Conservation (phyloP, 306 rosid species). For the Sesbania bispinosa region DNA sequence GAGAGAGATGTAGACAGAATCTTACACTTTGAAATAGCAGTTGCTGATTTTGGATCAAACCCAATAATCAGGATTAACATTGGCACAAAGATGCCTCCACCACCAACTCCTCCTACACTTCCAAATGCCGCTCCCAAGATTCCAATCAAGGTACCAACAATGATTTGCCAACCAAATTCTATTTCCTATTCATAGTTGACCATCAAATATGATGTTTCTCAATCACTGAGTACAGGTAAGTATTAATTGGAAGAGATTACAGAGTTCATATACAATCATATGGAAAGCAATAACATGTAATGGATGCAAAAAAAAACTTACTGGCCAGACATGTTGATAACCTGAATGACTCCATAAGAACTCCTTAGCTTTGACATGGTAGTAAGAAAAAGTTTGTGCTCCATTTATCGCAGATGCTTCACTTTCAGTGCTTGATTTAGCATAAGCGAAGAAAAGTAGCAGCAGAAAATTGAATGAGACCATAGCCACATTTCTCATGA, state of each 20-base stretch:
- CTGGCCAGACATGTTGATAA: conserved; percentile 75
- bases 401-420: conserved; percentile 33
- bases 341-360: conserved; percentile 57
- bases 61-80: conserved; percentile 76
- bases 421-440: conserved; percentile 37
- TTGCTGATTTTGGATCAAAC: conserved; percentile 81
- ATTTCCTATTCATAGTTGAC: conserved; percentile 43
- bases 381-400: conserved; percentile 23
- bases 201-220: background rate
- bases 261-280: background rate
- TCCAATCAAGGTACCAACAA: conserved; percentile 58
- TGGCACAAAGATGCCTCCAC: conserved; percentile 97
- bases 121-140: conserved; percentile 88
- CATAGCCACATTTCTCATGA: conserved; percentile 2
- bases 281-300: too few relatives aligned
- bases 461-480: conserved; percentile 1
- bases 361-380: conserved; percentile 36
- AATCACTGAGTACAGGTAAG: background rate
- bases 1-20: too few relatives aligned
- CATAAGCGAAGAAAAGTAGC: conserved; percentile 28
- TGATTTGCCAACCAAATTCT: conserved; percentile 63
- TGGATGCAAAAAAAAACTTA: conserved; percentile 27
- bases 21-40: conserved; percentile 88
- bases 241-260: background rate
- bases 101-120: conserved; percentile 94